phyloP scores from a whole-genome alignment of 176 grass and related monocot species.

The Phoenix dactylifera region DNA sequence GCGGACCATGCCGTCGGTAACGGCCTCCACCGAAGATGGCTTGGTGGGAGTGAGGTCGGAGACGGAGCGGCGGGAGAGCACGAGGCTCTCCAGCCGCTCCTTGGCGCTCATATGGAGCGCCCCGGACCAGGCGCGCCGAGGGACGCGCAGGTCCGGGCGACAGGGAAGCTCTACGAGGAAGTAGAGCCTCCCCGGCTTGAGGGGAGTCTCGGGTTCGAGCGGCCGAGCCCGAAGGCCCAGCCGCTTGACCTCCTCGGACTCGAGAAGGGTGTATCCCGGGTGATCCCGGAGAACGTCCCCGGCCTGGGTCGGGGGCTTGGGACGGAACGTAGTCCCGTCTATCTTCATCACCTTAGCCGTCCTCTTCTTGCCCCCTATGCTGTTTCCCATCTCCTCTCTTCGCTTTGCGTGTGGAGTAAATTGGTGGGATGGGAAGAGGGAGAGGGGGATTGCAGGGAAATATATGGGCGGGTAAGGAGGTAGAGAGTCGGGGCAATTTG shows the following conservation, averaged over 20 bases:
- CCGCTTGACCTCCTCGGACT: slow-evolving; percentile 72
- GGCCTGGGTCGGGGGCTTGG: slow-evolving; percentile 48
- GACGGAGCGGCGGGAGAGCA: slow-evolving; percentile 7
- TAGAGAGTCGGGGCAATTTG: too few species aligned
- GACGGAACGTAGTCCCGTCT: slow-evolving; percentile 66
- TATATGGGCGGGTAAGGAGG: too few species aligned
- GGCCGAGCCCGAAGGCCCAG: slow-evolving; percentile 52
- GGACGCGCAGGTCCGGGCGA: slow-evolving; percentile 14
- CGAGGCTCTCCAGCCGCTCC: slow-evolving; percentile 15
- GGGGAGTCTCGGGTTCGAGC: slow-evolving; percentile 55
- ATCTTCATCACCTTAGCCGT: slow-evolving; percentile 93
- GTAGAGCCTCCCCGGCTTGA: slow-evolving; percentile 85
- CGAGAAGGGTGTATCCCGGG: slow-evolving; percentile 66
- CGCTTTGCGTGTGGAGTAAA: too few species aligned
- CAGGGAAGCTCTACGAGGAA: slow-evolving; percentile 75
- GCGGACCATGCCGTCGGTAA: too few species aligned
- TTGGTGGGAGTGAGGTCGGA: slow-evolving; percentile 1
- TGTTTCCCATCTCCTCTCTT: neutral
- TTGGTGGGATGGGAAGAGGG: too few species aligned
- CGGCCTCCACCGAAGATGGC: too few species aligned
- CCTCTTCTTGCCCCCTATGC: slow-evolving; percentile 29
- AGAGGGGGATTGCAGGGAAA: too few species aligned
- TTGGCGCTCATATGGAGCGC: slow-evolving; percentile 7
- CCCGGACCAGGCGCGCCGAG: slow-evolving; percentile 64
- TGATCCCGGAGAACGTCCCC: slow-evolving; percentile 45